A percentile compares a stretch with the other conserved stretches of the same genome.
Conservation (phyloP, 2,329 filamentous ascomycete genomes). For the Epichloe aotearoae region DNA sequence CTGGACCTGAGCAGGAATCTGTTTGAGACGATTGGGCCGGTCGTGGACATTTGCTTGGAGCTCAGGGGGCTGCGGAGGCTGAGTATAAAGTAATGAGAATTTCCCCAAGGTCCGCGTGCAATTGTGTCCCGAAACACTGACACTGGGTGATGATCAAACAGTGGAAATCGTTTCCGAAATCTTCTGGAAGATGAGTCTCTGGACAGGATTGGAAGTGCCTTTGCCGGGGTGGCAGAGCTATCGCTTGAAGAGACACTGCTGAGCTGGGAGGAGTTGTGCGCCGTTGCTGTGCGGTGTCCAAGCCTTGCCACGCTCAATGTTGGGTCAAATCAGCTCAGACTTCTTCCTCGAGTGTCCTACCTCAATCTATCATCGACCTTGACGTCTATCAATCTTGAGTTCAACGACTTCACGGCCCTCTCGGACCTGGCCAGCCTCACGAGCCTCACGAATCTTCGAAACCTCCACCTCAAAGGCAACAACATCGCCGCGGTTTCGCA, state of each 20-base stretch:
- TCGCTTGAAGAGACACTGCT: conserved; percentile 55
- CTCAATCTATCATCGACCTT: conserved; percentile 35
- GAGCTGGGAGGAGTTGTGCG: conserved; percentile 49
- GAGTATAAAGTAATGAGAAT: conserved; percentile 43
- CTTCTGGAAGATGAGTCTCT: conserved; percentile 24
- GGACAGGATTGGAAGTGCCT: conserved; percentile 22
- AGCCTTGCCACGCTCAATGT: conserved; percentile 37
- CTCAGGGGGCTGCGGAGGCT: conserved; percentile 53
- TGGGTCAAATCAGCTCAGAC: conserved; percentile 44
- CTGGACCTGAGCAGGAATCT: conserved; percentile 79
- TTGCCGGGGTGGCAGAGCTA: conserved; percentile 44
- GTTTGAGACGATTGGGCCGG: conserved; percentile 52
- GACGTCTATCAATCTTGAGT: conserved; percentile 55
- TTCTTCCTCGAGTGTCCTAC: conserved; percentile 30
- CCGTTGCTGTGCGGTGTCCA: conserved; percentile 39
- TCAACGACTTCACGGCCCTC: conserved; percentile 52
- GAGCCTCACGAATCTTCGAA: conserved; percentile 37
- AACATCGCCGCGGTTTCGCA: conserved; percentile 38
- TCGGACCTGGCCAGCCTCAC: conserved; percentile 42
- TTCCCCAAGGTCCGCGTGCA: no score
- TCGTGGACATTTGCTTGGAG: conserved; percentile 58
- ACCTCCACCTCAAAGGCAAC: conserved; percentile 65
- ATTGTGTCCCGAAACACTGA: not conserved
- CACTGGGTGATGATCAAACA: conserved; percentile 18
- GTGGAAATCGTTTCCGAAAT: conserved; percentile 57